Conservation (phyloP, 1,139 yeast genomes). For the Hanseniaspora uvarum region DNA sequence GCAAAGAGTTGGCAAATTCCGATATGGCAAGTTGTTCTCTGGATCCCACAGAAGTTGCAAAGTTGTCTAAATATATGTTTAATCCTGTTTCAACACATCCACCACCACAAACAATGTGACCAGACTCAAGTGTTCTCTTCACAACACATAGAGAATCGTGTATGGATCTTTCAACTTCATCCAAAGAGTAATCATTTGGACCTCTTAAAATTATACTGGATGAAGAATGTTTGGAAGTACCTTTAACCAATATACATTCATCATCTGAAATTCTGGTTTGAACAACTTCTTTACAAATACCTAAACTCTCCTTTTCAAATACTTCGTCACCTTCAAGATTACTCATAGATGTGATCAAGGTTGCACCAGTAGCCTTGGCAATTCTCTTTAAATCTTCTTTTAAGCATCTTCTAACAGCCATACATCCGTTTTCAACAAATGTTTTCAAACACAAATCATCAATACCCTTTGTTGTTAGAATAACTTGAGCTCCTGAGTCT, state of each 20-base stretch:
- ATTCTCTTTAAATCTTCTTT: constrained; percentile 94
- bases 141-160: constrained; percentile 93
- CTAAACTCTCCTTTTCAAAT: constrained; percentile 77
- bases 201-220: constrained; percentile 91
- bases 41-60: constrained; percentile 95
- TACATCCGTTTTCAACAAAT: constrained; percentile 88
- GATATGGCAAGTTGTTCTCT: constrained; percentile 98
- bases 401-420: constrained; percentile 97
- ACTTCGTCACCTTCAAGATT: constrained; percentile 97
- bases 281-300: constrained; percentile 82
- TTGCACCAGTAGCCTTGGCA: constrained; percentile 97
- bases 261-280: constrained; percentile 92
- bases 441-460: constrained; percentile 93
- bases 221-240: constrained; percentile 87
- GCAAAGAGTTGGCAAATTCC: constrained; percentile 83
- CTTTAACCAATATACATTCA: constrained; percentile 90
- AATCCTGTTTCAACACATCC: constrained; percentile 97
- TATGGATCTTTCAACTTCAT: constrained; percentile 95
- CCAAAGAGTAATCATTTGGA: constrained; percentile 88
- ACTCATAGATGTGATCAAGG: constrained; percentile 74
- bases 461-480: constrained; percentile 93
- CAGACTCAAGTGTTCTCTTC: constrained; percentile 91
- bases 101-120: constrained; percentile 94
- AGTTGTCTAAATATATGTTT: constrained; percentile 87
- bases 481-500: constrained; percentile 91